phyloP scores from a whole-genome alignment of 495 filamentous ascomycete genomes.

The Pseudevernia furfuracea region DNA sequence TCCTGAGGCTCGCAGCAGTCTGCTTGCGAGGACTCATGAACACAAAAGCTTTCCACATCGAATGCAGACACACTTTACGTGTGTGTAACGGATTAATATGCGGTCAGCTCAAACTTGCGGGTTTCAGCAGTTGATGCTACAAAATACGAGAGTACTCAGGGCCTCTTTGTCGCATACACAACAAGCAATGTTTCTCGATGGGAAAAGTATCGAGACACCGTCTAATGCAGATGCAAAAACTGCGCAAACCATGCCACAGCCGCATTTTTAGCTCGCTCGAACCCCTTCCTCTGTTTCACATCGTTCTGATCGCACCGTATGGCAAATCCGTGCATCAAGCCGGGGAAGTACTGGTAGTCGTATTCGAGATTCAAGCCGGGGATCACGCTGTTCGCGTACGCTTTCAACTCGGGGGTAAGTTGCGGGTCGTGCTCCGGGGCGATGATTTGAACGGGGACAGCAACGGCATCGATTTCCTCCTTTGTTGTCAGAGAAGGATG shows the following conservation, averaged over 20 bases:
- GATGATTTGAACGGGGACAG: slow-evolving; percentile 50
- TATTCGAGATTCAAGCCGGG: slow-evolving; percentile 39
- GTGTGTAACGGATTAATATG: no score
- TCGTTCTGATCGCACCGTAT: slow-evolving; percentile 39
- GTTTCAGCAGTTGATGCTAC: no score
- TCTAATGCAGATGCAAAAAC: slow-evolving; percentile 21
- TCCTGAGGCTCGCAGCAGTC: no score
- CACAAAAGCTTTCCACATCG: no score
- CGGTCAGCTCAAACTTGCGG: no score
- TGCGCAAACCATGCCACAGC: slow-evolving; percentile 39
- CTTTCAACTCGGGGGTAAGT: slow-evolving; percentile 48
- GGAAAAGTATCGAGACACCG: no score
- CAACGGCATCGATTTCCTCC: slow-evolving; percentile 45
- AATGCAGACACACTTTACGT: no score
- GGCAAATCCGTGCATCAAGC: slow-evolving; percentile 45
- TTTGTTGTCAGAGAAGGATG: slow-evolving; percentile 46
- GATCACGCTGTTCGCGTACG: slow-evolving; percentile 36
- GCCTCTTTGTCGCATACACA: no score
- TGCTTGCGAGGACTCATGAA: no score
- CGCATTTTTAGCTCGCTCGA: slow-evolving; percentile 42
- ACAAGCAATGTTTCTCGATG: no score
- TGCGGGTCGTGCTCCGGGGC: slow-evolving; percentile 47
- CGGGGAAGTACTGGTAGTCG: slow-evolving; percentile 53
- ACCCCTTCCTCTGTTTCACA: slow-evolving; percentile 37
- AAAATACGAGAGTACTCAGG: no score